Conservation (phyloP, 148 eudicot species). For the Nepenthes mirabilis region DNA sequence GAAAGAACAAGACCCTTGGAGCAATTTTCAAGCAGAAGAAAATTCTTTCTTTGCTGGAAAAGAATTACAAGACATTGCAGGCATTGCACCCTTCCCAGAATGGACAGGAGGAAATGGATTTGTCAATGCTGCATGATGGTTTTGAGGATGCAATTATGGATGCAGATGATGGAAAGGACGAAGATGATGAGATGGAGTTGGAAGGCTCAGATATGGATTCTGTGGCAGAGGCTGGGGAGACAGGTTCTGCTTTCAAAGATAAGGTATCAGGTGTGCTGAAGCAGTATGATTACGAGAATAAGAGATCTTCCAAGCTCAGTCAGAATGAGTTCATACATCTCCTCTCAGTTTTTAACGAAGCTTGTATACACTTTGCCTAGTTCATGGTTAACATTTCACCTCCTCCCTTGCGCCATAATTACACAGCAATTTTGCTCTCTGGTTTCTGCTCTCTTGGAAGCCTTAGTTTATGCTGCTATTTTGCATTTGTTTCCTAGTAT, state of each 20-base stretch:
- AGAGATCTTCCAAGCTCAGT: slow-evolving; percentile 79
- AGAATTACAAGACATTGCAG: slow-evolving; percentile 74
- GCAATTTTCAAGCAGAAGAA: slow-evolving; percentile 56
- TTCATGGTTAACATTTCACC: neutral
- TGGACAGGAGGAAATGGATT: slow-evolving; percentile 27
- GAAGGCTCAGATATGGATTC: slow-evolving; percentile 17
- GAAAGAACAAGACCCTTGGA: slow-evolving; percentile 83
- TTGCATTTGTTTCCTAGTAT: too few relatives aligned
- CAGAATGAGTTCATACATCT: slow-evolving; percentile 86
- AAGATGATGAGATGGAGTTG: slow-evolving; percentile 45
- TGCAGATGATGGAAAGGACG: slow-evolving; percentile 35
- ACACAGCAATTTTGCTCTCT: too few relatives aligned
- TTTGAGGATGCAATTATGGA: slow-evolving; percentile 44
- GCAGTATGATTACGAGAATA: slow-evolving; percentile 63
- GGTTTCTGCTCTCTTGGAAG: too few relatives aligned
- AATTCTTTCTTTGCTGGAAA: slow-evolving; percentile 54
- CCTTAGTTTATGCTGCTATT: too few relatives aligned
- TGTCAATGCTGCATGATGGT: slow-evolving; percentile 28
- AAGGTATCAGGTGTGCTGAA: slow-evolving; percentile 58
- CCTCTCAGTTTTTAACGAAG: slow-evolving; percentile 67
- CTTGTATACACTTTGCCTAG: slow-evolving; percentile 59
- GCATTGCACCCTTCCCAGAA: slow-evolving; percentile 18
- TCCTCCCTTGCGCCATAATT: too few relatives aligned
- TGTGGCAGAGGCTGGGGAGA: slow-evolving; percentile 30
- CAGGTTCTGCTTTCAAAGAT: slow-evolving; percentile 45